phyloP scores from a whole-genome alignment of 2,329 filamentous ascomycete species.

The Penicillium polonicum region DNA sequence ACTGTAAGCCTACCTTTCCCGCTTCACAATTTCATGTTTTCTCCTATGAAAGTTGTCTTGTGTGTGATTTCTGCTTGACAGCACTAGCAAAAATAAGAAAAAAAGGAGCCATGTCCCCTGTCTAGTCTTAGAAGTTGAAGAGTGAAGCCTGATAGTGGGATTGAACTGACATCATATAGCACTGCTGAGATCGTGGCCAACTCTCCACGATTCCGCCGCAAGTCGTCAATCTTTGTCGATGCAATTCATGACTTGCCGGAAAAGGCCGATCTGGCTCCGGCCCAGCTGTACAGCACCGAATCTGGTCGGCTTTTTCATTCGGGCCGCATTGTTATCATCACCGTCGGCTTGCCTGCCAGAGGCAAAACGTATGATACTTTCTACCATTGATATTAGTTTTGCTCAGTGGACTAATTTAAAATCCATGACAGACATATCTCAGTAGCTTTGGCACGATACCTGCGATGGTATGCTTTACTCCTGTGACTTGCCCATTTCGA shows the following conservation, averaged over 20 bases:
- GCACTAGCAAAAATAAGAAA: not conserved
- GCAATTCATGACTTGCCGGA: conserved; percentile 91
- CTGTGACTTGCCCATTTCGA: not conserved
- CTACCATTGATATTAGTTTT: not conserved
- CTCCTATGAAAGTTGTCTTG: not conserved
- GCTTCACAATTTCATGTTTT: not conserved
- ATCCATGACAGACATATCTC: conserved; percentile 71
- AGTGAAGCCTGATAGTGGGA: conserved; percentile 2
- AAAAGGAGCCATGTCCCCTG: not conserved
- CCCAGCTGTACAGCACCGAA: conserved; percentile 97
- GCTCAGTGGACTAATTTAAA: conserved; percentile 5
- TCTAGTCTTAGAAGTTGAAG: not conserved
- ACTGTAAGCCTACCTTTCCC: conserved; percentile 38
- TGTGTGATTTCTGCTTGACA: not conserved
- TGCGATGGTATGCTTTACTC: conserved; percentile 67
- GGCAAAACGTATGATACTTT: conserved; percentile 76
- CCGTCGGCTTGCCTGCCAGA: conserved; percentile 89
- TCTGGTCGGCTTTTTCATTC: conserved; percentile 96
- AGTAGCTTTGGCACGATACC: conserved; percentile 89
- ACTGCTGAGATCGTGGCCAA: conserved; percentile 91
- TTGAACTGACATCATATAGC: conserved; percentile 48
- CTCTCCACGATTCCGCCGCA: conserved; percentile 82
- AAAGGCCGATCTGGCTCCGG: conserved; percentile 81
- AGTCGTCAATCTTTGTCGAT: conserved; percentile 95
- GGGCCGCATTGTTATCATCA: conserved; percentile 93